Base-by-base conservation (phyloP, 768 basidiomycete genomes). In the Auriscalpium microsporum region DNA sequence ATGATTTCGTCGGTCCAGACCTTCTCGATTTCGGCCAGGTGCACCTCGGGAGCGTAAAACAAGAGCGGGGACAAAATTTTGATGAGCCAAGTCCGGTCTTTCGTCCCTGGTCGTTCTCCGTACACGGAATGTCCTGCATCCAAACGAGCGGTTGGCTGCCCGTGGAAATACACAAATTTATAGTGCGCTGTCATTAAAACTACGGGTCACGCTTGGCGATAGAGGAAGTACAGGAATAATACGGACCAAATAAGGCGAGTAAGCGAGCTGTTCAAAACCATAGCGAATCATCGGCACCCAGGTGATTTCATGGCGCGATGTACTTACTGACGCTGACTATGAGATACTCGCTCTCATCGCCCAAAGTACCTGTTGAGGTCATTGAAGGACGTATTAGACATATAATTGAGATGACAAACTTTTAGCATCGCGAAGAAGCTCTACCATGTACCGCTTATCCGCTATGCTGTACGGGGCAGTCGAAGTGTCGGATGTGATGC, bases 91-190 rank as follows among this genome's bases (percentile, higher is more conserved):
- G 60, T 37, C 21, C 54, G 55, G 13, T 59, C 33, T 9, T 10
- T 45, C 9, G 2, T 28, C 28, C 28, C 28, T 28, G 28, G 42
- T 28, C 37, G 23, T 9, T 28, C 37, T 42, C 53, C 13, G 40
- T 54, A 57, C 8, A 61, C 45, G 7, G 53, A 47, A 33, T 59
- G 14, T 10, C 50, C 34, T 52, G 54, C 42, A 19, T 46, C 28
- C 28, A 61, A 45, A 4, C 58, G 54, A 7, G 60, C 60, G 21
- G 51, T 45, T 10, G 28, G 49, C 48, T 59, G 58, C 17, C 60
- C 60, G 10, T 61, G 60, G 42, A 53, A 52, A 37, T 59, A 49
- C n/a, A 59, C 33, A 34, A 59, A 61, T 45, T 52, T 55, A 54
- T 54, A 58, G 47, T 61, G 58, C 34, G 50, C 60, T 61, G 17